Base-by-base conservation (phyloP, 2,329 filamentous ascomycete genomes). In the Zasmidium angulare region DNA sequence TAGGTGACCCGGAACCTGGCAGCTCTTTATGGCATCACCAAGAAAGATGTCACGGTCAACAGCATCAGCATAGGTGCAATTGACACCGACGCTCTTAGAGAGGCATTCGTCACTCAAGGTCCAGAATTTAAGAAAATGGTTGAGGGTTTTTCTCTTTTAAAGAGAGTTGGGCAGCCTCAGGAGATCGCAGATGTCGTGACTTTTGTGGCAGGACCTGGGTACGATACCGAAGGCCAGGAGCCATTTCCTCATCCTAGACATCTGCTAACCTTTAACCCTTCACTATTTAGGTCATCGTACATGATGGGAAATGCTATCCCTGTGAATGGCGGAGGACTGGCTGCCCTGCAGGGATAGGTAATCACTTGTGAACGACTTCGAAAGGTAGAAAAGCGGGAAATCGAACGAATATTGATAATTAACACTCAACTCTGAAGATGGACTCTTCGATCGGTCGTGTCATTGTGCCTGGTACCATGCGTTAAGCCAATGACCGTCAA, bases 111-210 rank as follows among this genome's bases (percentile, higher is more conserved):
- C 2, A 36, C 12, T 2, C n/a, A 48, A 9, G 54, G 54, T 3
- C 56, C 56, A 4, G 60, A 55, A 21, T 56, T 52, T 31, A 43
- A 40, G 36, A 26, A 47, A 26, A 19, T 26, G 4, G 43, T 31
- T 2, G 36, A 50, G 50, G 55, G 51, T n/a, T 46, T 47, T 21
- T 48, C 58, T n/a, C 23, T 60, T 17, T 20, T 63, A 19, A 54
- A 63, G 48, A 46, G 61, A 9, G 40, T 63, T 17, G 61, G 52
- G 2, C 23, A 55, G 53, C 53, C 55, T 4, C 40, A 63, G 50
- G 61, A 63, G 46, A 50, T 63, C 21, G 61, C 61, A 9, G 26
- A 58, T 46, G 58, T 63, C 58, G 55, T 63, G 23, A 58, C 58
- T 2, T 63, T 60, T 43, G 60, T 63, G 12, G 61, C 56, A 17